A percentile compares a stretch with the other conserved stretches of the same genome.
These are phyloP conservation scores for Umbellularia californica DNA, from an alignment of 164 flowering plant genomes.

Conservation along the genomic window DNA sequence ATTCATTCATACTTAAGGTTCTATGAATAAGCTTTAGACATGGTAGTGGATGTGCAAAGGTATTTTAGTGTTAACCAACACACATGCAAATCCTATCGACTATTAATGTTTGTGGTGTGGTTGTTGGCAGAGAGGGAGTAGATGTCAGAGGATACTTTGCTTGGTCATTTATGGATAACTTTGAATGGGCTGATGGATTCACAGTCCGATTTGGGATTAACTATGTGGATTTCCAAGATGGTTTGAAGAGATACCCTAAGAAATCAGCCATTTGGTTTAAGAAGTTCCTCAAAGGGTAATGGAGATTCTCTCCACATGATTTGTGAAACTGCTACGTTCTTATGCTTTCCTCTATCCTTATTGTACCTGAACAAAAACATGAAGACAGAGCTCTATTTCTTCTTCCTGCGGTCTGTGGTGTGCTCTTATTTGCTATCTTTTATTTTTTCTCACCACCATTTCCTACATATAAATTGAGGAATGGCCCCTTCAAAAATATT, in stretches of 20 bases:
- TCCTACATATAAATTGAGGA: no score
- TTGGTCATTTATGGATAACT: slow-evolving; percentile 40
- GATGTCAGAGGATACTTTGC: slow-evolving; percentile 38
- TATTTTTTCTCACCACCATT: no score
- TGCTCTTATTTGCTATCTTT: no score
- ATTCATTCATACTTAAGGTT: background rate
- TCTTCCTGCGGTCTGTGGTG: no score
- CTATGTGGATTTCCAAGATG: slow-evolving; percentile 28
- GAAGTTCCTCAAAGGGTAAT: slow-evolving; percentile 23
- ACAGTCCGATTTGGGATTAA: slow-evolving; percentile 27
- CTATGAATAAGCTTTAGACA: background rate
- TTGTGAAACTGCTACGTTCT: no score
- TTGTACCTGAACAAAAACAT: no score
- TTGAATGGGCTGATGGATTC: slow-evolving; percentile 38
- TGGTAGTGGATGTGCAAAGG: no score
- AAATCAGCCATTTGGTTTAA: slow-evolving; percentile 35
- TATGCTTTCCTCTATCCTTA: no score
- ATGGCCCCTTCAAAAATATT: no score
- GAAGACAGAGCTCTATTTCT: no score
- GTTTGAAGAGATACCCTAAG: slow-evolving; percentile 31
- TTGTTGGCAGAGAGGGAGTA: slow-evolving; percentile 24
- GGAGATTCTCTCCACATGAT: no score
- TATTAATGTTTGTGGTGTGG: background rate
- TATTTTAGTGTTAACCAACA: no score
- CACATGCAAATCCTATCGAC: background rate